A percentile compares a stretch with the other conserved stretches of the same genome.
These are phyloP conservation scores for Scytalidium lignicola DNA, from an alignment of 2,329 filamentous ascomycete genomes.

Conservation along the genomic window DNA sequence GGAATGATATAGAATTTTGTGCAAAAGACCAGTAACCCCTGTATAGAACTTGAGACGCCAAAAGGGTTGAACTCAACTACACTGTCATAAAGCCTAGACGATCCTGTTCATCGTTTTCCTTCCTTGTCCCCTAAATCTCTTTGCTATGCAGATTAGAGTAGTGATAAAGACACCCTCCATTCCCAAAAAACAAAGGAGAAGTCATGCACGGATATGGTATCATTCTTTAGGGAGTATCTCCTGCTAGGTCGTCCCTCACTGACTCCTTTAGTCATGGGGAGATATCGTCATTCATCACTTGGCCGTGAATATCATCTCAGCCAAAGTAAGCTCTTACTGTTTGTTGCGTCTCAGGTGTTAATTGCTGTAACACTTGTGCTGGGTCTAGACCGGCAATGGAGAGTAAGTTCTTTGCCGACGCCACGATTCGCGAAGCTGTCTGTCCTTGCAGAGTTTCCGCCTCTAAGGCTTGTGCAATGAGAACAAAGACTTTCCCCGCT, in stretches of 20 bases:
- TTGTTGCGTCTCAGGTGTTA: constrained; percentile 76
- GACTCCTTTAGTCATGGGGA: constrained; percentile 1
- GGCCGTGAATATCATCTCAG: constrained; percentile 32
- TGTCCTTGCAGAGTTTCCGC: constrained; percentile 84
- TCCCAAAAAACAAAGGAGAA: constrained; percentile 12
- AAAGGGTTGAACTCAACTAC: neutral
- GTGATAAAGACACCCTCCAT: neutral
- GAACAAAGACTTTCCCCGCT: constrained; percentile 75
- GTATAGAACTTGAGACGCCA: neutral
- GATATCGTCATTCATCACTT: neutral
- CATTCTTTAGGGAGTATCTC: constrained; percentile 11
- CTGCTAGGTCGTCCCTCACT: neutral
- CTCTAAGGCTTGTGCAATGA: constrained; percentile 83
- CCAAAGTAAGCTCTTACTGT: constrained; percentile 75
- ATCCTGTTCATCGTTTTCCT: neutral
- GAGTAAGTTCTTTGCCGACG: constrained; percentile 73
- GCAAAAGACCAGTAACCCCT: neutral
- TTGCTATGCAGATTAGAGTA: constrained; percentile 7
- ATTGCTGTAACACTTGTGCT: constrained; percentile 66
- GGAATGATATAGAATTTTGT: neutral
- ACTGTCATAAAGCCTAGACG: neutral
- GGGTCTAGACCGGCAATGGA: constrained; percentile 70
- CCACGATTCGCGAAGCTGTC: constrained; percentile 71
- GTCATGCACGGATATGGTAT: constrained; percentile 22
- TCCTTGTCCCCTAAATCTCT: constrained; percentile 1